Base-by-base conservation (phyloP, 352 stramenopile genomes). In the Phytophthora multivora region DNA sequence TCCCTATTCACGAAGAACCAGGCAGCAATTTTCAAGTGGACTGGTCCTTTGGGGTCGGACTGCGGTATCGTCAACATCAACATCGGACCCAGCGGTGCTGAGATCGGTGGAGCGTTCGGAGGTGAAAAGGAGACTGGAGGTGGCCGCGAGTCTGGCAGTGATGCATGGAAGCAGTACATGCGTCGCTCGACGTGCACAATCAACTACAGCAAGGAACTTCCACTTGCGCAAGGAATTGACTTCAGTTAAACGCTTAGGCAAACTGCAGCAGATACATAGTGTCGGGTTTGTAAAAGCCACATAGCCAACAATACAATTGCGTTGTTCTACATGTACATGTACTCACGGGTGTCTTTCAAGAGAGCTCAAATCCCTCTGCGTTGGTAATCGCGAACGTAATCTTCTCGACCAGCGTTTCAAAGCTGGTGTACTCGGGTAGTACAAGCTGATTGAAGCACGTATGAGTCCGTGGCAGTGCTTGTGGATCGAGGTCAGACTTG, bases 81-180 rank as follows among this genome's bases (percentile, higher is more conserved):
- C 71, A 97, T 97, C 43, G 89, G 89, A 16, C 88, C 91, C 10
- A 97, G 86, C 28, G 92, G 92, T 51, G 92, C 92, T 40, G 92
- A 98, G 69, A 98, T 98, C 59, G 92, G 92, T 23, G 91, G 91
- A 39, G 92, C 92, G 13, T 98, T 98, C 51, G 92, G 92, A 13
- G 92, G 92, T 18, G 90, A 98, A 58, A 98, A 98, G 76, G 89
- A 97, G 54, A 98, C 92, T 30, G 92, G 92, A 16, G 89, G 91
- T 9, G 92, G 92, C 45, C 86, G 92, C 46, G 92, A 98, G 62
- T 96, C 85, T 19, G 92, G 92, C 49, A 96, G 85, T 53, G 92
- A 98, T 50, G 73, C 89, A 12, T 98, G 92, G 92, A 98, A 98
- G 81, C 86, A 96, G 72, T 98, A 98, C 88, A 97, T 97, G 89